Evolutionary conservation across 2,329 filamentous ascomycete genomes (phyloP).

Genomic region (Fusarium camptoceras): DNA sequence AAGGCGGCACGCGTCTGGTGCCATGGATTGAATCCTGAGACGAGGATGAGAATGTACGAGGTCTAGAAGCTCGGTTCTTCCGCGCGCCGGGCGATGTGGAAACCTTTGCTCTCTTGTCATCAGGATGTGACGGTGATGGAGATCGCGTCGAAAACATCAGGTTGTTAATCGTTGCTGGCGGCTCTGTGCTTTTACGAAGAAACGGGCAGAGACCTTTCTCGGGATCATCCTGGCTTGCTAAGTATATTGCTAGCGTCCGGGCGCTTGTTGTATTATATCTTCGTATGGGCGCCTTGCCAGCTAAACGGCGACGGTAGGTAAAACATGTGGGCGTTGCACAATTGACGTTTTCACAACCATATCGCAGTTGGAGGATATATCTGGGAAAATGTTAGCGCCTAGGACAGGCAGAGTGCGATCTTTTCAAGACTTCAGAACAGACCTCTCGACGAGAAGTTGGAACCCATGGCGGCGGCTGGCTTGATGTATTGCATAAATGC

Average conservation of each 20-base stretch:
- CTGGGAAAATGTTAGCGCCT: slow-evolving; percentile 57
- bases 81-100: slow-evolving; percentile 7
- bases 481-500: slow-evolving; percentile 70
- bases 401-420: background rate
- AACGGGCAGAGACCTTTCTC: slow-evolving; percentile 74
- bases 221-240: slow-evolving; percentile 84
- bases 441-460: slow-evolving; percentile 76
- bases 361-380: slow-evolving; percentile 83
- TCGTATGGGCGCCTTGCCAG: slow-evolving; percentile 75
- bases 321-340: slow-evolving; percentile 85
- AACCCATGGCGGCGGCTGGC: slow-evolving; percentile 72
- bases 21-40: slow-evolving; percentile 2
- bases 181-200: slow-evolving; percentile 56
- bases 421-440: slow-evolving; percentile 39
- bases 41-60: slow-evolving; percentile 16
- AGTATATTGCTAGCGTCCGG: slow-evolving; percentile 80
- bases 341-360: slow-evolving; percentile 76
- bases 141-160: slow-evolving; percentile 57
- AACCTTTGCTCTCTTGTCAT: slow-evolving; percentile 28
- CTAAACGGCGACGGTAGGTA: slow-evolving; percentile 76
- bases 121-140: slow-evolving; percentile 32
- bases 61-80: slow-evolving; percentile 13
- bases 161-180: slow-evolving; percentile 60
- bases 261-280: slow-evolving; percentile 86
- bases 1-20: background rate